A percentile compares a stretch with the other conserved stretches of the same genome.
Conservation (phyloP, 331 rosid species). For the Acacia concinna region DNA sequence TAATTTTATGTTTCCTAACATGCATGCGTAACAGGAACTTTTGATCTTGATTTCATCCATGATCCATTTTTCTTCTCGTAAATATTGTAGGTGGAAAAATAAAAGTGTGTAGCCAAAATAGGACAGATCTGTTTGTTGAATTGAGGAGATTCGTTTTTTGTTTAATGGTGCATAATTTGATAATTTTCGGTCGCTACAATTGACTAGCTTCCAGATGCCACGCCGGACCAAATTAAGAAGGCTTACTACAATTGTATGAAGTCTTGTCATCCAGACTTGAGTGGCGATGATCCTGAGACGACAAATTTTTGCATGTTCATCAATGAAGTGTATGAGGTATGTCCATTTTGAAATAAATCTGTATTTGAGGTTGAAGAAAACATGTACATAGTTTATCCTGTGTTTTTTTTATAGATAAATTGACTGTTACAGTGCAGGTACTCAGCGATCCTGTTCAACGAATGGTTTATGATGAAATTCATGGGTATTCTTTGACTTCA, state of each 20-base stretch:
- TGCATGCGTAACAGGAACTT: neutral
- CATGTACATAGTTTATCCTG: conserved; percentile 5
- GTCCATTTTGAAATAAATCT: conserved; percentile 28
- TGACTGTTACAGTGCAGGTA: conserved; percentile 69
- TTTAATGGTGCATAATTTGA: neutral
- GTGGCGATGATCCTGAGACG: conserved; percentile 74
- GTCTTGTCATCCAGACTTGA: conserved; percentile 94
- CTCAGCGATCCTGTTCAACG: conserved; percentile 96
- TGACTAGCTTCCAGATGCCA: conserved; percentile 93
- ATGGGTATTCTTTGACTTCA: conserved; percentile 86
- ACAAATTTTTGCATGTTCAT: conserved; percentile 90
- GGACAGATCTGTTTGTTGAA: conserved; percentile 7
- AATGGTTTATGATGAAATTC: conserved; percentile 88
- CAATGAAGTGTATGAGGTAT: conserved; percentile 85
- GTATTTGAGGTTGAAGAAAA: conserved; percentile 19
- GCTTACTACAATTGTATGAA: conserved; percentile 96
- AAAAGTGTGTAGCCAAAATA: neutral
- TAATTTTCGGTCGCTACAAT: conserved; percentile 27
- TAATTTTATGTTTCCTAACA: neutral
- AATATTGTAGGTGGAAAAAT: neutral
- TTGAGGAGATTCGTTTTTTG: neutral
- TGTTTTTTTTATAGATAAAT: conserved; percentile 29
- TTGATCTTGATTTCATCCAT: neutral
- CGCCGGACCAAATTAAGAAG: conserved; percentile 74
- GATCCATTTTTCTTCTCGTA: neutral